phyloP scores from a whole-genome alignment of 495 filamentous ascomycete genomes.

The Penicillium pancosmium region DNA sequence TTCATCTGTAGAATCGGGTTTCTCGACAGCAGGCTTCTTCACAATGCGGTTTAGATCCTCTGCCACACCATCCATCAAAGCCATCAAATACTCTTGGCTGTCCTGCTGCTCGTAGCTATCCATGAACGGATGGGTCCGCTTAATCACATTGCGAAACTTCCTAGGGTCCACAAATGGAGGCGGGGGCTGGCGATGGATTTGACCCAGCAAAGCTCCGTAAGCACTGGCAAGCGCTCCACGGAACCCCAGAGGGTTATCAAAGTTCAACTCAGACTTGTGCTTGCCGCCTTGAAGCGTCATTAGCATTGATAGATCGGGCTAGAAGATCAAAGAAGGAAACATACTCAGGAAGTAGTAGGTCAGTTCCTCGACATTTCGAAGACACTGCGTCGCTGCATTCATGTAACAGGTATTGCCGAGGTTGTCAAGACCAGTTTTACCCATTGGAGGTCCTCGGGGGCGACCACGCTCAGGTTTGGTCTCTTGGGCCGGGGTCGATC shows the following conservation, averaged over 20 bases:
- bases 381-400: slow-evolving; percentile 95
- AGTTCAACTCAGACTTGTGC: slow-evolving; percentile 79
- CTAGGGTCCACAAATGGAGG: slow-evolving; percentile 69
- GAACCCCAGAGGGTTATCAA: slow-evolving; percentile 79
- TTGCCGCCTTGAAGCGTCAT: background rate
- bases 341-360: slow-evolving; percentile 82
- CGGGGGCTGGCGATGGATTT: slow-evolving; percentile 64
- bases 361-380: slow-evolving; percentile 88
- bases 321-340: slow-evolving; percentile 17
- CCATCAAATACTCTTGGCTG: slow-evolving; percentile 96
- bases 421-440: slow-evolving; percentile 75
- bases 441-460: slow-evolving; percentile 30
- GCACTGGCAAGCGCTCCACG: slow-evolving; percentile 79
- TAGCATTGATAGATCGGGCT: background rate
- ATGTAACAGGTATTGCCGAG: slow-evolving; percentile 98
- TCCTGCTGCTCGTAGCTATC: slow-evolving; percentile 97
- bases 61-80: slow-evolving; percentile 90
- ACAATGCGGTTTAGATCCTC: slow-evolving; percentile 92
- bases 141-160: slow-evolving; percentile 79
- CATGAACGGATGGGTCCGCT: slow-evolving; percentile 78
- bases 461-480: slow-evolving; percentile 62
- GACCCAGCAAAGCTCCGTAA: slow-evolving; percentile 72
- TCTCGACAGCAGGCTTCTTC: slow-evolving; percentile 97
- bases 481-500: slow-evolving; percentile 62
- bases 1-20: slow-evolving; percentile 95